Percentiles rank a stretch among this genome's conserved stretches.
Conservation (phyloP, 208 protist genomes). For the Crithidia expoeki region DNA sequence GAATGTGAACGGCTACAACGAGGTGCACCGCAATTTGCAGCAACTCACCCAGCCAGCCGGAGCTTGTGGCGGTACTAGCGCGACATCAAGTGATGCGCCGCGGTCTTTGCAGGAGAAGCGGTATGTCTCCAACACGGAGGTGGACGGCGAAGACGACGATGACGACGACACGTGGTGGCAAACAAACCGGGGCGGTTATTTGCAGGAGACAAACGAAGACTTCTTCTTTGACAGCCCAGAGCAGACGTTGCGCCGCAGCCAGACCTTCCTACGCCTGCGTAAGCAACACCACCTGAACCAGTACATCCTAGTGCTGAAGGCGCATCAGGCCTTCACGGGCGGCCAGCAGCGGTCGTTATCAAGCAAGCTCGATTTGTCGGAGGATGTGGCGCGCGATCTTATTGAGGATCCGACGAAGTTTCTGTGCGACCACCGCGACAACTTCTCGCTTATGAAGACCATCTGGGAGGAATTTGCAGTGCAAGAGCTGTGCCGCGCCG, state of each 20-base stretch:
- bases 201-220: conserved; percentile 63
- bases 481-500: conserved; percentile 42
- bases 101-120: conserved; percentile 24
- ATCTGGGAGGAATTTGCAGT: conserved; percentile 67
- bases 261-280: conserved; percentile 67
- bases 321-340: conserved; percentile 44
- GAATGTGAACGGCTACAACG: conserved; percentile 58
- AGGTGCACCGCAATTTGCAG: conserved; percentile 57
- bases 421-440: conserved; percentile 40
- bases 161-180: conserved; percentile 25
- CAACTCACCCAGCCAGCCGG: conserved; percentile 6
- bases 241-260: conserved; percentile 35
- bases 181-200: conserved; percentile 21
- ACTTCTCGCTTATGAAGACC: conserved; percentile 51
- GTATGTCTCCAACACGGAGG: conserved; percentile 30
- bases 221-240: conserved; percentile 75
- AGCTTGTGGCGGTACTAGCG: neutral
- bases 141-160: conserved; percentile 7
- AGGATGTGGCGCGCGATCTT: conserved; percentile 52
- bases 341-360: conserved; percentile 49
- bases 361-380: conserved; percentile 44
- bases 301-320: conserved; percentile 67
- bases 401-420: conserved; percentile 60
- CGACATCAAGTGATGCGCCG: neutral
- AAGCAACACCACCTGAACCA: conserved; percentile 29